Evolutionary conservation across 1,284 basidiomycete species (phyloP), one percentile per base, ranked within the genome.

Genomic region (Bondarzewia mesenterica): DNA sequence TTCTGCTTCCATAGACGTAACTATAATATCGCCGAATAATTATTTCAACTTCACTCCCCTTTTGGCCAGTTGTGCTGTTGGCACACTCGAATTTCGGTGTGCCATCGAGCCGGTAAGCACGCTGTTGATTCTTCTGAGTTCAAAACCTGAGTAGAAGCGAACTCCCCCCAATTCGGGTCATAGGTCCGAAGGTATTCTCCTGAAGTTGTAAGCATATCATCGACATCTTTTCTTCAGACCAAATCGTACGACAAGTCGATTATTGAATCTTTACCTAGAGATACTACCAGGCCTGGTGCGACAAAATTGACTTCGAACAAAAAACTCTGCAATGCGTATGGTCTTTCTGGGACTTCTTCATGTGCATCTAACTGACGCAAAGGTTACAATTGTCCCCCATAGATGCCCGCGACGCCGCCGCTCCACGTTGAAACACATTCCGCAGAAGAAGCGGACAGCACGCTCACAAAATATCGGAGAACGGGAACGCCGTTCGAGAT

Each of bases 31-130:
- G 1, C 85, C 89, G 1, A 84, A 74, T 46, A 81, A 80, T 26
- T 85, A 89, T 63, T 91, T 92, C 68, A 88, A 89, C 58, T 91
- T 91, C 60, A 92, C 89, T 0, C 89, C 89, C 0, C 66, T 92
- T 32, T 71, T 90, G 12, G 86, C 87, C 0, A 74, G 83, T 40
- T 85, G 83, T 50, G 78, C 87, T 1, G 88, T 91, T 23, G 90
- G 90, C 5, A 91, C 89, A 1, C 68, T 93, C 43, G 88, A 92
- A 55, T 89, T 87, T 58, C 72, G 89, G 27, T 82, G 82, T 54
- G 85, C 87, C 0, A 72, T 91, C 25, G 90, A 94, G 64, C 82
- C 90, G 0, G 89, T 92, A 40, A 62, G 79, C 57, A 14, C 64
- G 60, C 42, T 22, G 21, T 42, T 36, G 26, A 35, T 8, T 40